Conservation (phyloP, 352 stramenopile species). For the Phytophthora megakarya region DNA sequence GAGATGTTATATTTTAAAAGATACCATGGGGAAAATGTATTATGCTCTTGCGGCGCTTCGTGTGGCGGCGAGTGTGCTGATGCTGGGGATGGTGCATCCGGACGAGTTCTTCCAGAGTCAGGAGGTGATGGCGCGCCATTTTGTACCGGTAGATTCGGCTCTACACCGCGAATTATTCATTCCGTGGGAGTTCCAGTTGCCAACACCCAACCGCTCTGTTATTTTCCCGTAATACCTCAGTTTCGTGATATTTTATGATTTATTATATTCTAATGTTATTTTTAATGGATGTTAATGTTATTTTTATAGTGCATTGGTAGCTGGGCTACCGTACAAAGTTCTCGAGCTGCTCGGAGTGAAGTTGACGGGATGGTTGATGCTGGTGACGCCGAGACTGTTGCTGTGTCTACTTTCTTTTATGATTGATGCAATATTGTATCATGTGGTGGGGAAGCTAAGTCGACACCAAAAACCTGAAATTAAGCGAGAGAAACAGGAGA, state of each 20-base stretch:
- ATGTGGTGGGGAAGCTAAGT: constrained; percentile 42
- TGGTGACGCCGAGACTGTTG: constrained; percentile 61
- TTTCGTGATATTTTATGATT: neutral
- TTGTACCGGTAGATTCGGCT: constrained; percentile 30
- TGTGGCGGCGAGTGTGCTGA: constrained; percentile 30
- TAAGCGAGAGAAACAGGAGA: constrained; percentile 31
- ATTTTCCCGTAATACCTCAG: constrained; percentile 66
- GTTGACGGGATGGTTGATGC: constrained; percentile 47
- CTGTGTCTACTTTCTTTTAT: constrained; percentile 66
- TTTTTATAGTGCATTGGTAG: constrained; percentile 50
- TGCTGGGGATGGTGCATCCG: constrained; percentile 73
- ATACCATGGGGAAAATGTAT: constrained; percentile 25
- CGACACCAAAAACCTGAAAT: constrained; percentile 19
- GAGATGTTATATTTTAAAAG: constrained; percentile 16
- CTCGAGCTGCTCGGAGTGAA: constrained; percentile 45
- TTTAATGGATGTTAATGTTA: constrained; percentile 7
- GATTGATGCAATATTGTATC: constrained; percentile 56
- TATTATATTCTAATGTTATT: constrained; percentile 7
- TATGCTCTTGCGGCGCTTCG: constrained; percentile 48
- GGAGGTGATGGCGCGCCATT: constrained; percentile 76
- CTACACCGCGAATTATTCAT: constrained; percentile 50
- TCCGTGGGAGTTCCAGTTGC: constrained; percentile 77
- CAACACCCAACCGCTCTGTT: constrained; percentile 70
- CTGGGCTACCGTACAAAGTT: constrained; percentile 54
- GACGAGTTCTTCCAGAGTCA: constrained; percentile 91